Evolutionary conservation across 2,329 filamentous ascomycete species (phyloP).

Genomic region (Penicillium sp.): DNA sequence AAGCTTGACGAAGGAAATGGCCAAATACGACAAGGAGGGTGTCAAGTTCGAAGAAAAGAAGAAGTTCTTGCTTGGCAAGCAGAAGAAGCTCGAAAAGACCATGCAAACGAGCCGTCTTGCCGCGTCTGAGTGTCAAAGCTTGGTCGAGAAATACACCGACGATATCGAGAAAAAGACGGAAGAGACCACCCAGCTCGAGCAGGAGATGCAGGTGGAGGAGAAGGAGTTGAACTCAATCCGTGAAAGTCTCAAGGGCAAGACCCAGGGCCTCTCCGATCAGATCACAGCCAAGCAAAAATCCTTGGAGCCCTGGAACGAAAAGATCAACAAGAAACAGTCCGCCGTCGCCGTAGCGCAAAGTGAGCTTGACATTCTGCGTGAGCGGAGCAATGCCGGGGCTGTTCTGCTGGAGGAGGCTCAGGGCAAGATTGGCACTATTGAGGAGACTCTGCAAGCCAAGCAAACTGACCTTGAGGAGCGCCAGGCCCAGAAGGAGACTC

Average conservation of each 20-base stretch:
- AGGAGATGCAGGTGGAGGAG: slow-evolving; percentile 72
- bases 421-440: slow-evolving; percentile 68
- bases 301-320: slow-evolving; percentile 92
- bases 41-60: slow-evolving; percentile 98
- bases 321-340: slow-evolving; percentile 93
- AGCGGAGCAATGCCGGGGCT: slow-evolving; percentile 82
- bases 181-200: slow-evolving; percentile 73
- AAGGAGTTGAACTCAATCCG: slow-evolving; percentile 76
- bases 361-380: slow-evolving; percentile 83
- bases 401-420: slow-evolving; percentile 79
- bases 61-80: slow-evolving; percentile 86
- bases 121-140: slow-evolving; percentile 67
- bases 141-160: slow-evolving; percentile 69
- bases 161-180: slow-evolving; percentile 72
- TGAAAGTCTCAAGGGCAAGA: slow-evolving; percentile 88
- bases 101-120: slow-evolving; percentile 72
- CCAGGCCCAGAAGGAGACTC: slow-evolving; percentile 64
- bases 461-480: slow-evolving; percentile 69
- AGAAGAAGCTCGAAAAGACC: slow-evolving; percentile 90
- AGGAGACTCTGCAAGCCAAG: slow-evolving; percentile 68
- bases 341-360: slow-evolving; percentile 91
- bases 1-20: slow-evolving; percentile 74
- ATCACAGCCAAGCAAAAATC: slow-evolving; percentile 90
- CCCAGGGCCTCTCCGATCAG: slow-evolving; percentile 86
- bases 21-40: slow-evolving; percentile 89